Evolutionary conservation across 768 basidiomycete species (phyloP).

Genomic region (Russula lepida): DNA sequence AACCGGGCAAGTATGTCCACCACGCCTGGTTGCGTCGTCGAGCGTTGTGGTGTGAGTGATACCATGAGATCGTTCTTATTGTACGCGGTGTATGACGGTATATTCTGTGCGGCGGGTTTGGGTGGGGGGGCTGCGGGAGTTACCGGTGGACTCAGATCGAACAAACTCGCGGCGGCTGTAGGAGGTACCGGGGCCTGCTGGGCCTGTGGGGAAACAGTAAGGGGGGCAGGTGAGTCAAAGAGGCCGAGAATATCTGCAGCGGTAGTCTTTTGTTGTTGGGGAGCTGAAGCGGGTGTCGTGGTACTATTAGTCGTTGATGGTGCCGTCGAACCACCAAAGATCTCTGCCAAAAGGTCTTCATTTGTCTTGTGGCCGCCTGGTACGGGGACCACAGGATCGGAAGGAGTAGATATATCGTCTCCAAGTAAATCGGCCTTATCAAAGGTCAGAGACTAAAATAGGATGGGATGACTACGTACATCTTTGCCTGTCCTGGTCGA

Average conservation of each 20-base stretch:
- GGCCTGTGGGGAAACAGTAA: conserved; percentile 30
- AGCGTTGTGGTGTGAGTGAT: conserved; percentile 82
- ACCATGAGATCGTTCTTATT: conserved; percentile 87
- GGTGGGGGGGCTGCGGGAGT: conserved; percentile 25
- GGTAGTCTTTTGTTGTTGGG: conserved; percentile 41
- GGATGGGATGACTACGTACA: conserved; percentile 28
- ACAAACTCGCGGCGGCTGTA: background rate
- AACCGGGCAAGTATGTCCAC: conserved; percentile 89
- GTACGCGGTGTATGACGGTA: conserved; percentile 78
- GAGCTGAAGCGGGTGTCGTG: conserved; percentile 27
- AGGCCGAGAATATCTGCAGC: conserved; percentile 90
- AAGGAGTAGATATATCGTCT: conserved; percentile 46
- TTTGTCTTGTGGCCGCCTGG: conserved; percentile 46
- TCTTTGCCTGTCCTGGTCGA: conserved; percentile 75
- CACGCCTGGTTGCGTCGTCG: conserved; percentile 71
- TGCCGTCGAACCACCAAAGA: conserved; percentile 61
- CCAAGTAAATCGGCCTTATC: conserved; percentile 66
- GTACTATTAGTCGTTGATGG: conserved; percentile 24
- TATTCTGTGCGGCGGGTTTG: conserved; percentile 39
- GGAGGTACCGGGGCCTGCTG: conserved; percentile 23
- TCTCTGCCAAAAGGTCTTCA: conserved; percentile 85
- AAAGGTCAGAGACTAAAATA: conserved; percentile 1
- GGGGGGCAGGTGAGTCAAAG: conserved; percentile 47
- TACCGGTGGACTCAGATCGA: conserved; percentile 22
- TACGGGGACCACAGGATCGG: conserved; percentile 36